phyloP scores from a whole-genome alignment of 345 rosid genomes.

The Rhodamnia argentea region DNA sequence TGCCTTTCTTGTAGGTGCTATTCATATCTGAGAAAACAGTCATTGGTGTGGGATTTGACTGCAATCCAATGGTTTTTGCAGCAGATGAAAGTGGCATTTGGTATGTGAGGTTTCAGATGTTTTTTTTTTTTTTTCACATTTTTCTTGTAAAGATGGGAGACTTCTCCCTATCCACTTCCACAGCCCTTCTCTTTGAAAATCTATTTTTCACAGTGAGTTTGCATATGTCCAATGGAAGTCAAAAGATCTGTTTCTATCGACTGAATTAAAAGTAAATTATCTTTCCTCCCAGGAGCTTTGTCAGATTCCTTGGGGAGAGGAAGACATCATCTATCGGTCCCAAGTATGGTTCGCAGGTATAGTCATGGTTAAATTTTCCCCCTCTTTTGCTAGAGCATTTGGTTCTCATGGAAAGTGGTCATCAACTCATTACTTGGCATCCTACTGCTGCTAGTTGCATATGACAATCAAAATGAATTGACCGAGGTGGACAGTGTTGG shows the following conservation, averaged over 20 bases:
- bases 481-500: neutral
- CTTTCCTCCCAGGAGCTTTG: slow-evolving; percentile 56
- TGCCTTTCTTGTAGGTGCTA: slow-evolving; percentile 43
- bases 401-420: neutral
- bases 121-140: neutral
- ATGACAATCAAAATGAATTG: neutral
- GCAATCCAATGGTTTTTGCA: slow-evolving; percentile 91
- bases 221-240: neutral
- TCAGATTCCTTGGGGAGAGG: slow-evolving; percentile 77
- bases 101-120: slow-evolving; percentile 25
- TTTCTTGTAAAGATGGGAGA: neutral
- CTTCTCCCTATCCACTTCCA: neutral
- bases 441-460: neutral
- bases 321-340: slow-evolving; percentile 55
- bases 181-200: neutral
- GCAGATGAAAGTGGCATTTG: slow-evolving; percentile 97
- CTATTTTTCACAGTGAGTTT: neutral
- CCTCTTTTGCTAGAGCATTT: neutral
- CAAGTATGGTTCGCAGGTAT: slow-evolving; percentile 85
- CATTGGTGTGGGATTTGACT: slow-evolving; percentile 89
- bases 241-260: neutral
- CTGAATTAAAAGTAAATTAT: neutral
- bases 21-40: slow-evolving; percentile 92
- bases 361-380: neutral
- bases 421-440: neutral